These are phyloP conservation scores for Cucurbita pepo DNA, from an alignment of 306 rosid species.

Conservation along the genomic window DNA sequence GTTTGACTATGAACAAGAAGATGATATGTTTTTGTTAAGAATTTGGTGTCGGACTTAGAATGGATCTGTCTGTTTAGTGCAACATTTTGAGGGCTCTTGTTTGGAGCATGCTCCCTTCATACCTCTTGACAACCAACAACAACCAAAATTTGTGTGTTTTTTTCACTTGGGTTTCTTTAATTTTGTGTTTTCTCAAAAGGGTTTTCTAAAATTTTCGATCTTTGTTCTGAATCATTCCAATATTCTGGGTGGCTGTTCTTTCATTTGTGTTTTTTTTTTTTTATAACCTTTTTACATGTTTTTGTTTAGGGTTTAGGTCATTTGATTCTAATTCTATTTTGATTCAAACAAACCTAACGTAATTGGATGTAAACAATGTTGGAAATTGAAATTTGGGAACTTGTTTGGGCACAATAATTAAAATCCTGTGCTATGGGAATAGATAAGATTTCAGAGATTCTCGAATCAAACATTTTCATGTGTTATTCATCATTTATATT, in stretches of 20 bases:
- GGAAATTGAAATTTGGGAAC: neutral
- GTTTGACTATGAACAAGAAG: slow-evolving; percentile 4
- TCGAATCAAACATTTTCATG: neutral
- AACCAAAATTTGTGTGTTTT: neutral
- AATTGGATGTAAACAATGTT: neutral
- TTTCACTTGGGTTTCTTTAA: neutral
- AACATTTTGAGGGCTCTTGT: neutral
- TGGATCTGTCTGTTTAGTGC: neutral
- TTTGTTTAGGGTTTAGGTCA: neutral
- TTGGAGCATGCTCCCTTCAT: neutral
- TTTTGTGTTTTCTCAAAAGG: neutral
- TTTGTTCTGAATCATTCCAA: neutral
- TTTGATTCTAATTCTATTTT: neutral
- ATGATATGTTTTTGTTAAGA: neutral
- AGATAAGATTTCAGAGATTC: slow-evolving; percentile 4
- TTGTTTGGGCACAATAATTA: neutral
- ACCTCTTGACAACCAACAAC: neutral
- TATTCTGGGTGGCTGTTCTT: neutral
- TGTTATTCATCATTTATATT: neutral
- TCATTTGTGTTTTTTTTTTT: neutral
- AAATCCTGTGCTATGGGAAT: neutral
- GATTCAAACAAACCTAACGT: too few relatives aligned
- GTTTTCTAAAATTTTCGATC: neutral
- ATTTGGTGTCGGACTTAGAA: neutral
- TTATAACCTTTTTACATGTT: neutral